Evolutionary conservation across 1,284 basidiomycete genomes (phyloP), one percentile per base, ranked within the genome.

Genomic region (Leccinum solheimii): DNA sequence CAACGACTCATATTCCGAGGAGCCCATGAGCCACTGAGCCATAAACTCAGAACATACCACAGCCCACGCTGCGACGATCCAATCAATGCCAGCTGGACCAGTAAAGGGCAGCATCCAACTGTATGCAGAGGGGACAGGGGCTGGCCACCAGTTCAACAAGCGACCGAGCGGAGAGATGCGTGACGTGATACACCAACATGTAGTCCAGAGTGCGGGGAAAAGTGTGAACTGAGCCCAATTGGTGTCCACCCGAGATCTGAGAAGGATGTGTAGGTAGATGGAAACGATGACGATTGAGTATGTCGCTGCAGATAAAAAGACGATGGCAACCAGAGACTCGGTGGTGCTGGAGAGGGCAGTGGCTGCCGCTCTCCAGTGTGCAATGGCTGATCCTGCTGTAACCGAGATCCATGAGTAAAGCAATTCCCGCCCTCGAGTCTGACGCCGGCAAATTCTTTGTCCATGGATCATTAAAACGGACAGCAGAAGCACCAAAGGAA

Each of bases 151-250:
- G 14, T 85, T 83, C 5, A 85, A 78, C 16, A 93, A 79, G 62
- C 87, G 81, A 13, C 91, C 91, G 11, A 91, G 71, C 0, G 89
- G 88, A 68, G 83, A 87, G 34, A 80, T 27, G 62, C 76, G 79
- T 1, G 87, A 80, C 2, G 84, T 65, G 5, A 72, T 67, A 60
- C 76, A 80, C 87, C 88, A 90, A 1, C 78, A 68, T 0, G 81
- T 81, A 3, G 85, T 79, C 91, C 90, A 92, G 10, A 90, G 65
- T 0, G 82, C 79, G 0, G 91, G 91, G 70, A 92, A 91, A 30
- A 88, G 64, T 0, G 82, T 77, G 16, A 83, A 60, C 63, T 79
- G 81, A 1, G 78, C 66, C 79, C 81, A 83, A 5, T 72, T 51
- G 3, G 48, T 62, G 59, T 61, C 55, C 26, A 78, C 59, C 11